These are phyloP conservation scores for Clarireedia monteithiana DNA, from an alignment of 2,329 filamentous ascomycete genomes.

Conservation along the genomic window DNA sequence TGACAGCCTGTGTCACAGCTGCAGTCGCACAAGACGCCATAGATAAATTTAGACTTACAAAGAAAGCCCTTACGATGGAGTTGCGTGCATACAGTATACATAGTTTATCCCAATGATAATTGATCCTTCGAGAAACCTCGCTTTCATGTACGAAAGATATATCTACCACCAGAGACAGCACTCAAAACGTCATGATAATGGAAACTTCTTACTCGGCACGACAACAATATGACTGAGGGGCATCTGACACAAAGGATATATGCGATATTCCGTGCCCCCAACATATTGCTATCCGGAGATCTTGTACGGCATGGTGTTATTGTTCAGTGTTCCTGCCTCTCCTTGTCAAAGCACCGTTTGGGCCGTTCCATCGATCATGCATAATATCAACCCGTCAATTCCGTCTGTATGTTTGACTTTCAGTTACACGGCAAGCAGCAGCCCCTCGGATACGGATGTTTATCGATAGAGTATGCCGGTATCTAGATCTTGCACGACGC, in stretches of 20 bases:
- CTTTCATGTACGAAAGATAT: not conserved
- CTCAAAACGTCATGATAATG: not conserved
- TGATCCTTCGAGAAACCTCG: not conserved
- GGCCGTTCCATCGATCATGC: not conserved
- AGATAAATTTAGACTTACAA: too few species aligned
- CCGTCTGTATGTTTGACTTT: not conserved
- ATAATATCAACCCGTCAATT: not conserved
- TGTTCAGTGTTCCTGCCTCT: not conserved
- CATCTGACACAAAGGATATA: constrained; percentile 5
- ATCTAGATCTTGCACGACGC: too few species aligned
- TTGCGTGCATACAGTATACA: too few species aligned
- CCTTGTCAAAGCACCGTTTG: not conserved
- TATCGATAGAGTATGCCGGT: too few species aligned
- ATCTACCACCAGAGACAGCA: not conserved
- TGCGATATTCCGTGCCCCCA: constrained; percentile 7
- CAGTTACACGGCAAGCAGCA: not conserved
- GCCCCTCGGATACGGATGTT: not conserved
- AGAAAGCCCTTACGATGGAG: too few species aligned
- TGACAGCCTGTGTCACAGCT: not conserved
- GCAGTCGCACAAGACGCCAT: too few species aligned
- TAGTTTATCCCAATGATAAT: not conserved
- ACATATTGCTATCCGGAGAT: not conserved
- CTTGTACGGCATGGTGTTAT: not conserved
- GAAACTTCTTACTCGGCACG: not conserved
- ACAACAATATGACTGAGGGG: not conserved